Evolutionary conservation across 805 yeast species (phyloP), one percentile per base, ranked within the genome.

Genomic region (Candida lessepsii): DNA sequence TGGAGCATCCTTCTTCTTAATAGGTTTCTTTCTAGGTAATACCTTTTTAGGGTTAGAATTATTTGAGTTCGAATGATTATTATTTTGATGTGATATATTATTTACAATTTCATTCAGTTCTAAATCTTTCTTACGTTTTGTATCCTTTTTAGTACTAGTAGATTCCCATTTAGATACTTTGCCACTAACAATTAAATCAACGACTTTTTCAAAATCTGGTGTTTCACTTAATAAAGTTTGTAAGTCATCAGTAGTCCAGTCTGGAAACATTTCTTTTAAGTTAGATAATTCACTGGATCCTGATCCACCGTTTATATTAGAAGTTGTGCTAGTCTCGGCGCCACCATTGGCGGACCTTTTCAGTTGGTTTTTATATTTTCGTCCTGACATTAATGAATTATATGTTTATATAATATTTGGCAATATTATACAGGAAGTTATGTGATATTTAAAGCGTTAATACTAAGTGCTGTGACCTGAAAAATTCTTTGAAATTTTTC

Each of bases 111-210:
- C 35, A 32, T 32, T 20, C 35, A 21, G 35, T 23, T 36, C 40
- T 17, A 52, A 56, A 8, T 45, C 49, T 39, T 45, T 49, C 27
- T 51, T 47, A 17, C 19, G 33, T 28, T 41, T 41, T 61, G 54
- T 52, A 65, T 81, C 84, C 33, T 85, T 85, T 63, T 34, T 34
- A 16, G 14, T 11, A n/a, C 81, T 82, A 48, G 87, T 96, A 53
- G 90, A 93, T 58, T 88, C 97, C 96, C 98, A 91, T 64, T 85
- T 87, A 51, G 84, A 75, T 27, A 87, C 95, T 54, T 85, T 84
- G 50, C 96, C 96, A 46, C 88, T 86, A 42, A 95, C 82, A 63
- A 93, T 90, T 61, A 88, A 82, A 57, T 84, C 90, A 48, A 87
- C 83, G 49, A 93, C 86, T 31, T 77, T 74, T 57, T 84, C 95